Conservation (phyloP, 306 rosid species). For the Pterocarpus santalinus region DNA sequence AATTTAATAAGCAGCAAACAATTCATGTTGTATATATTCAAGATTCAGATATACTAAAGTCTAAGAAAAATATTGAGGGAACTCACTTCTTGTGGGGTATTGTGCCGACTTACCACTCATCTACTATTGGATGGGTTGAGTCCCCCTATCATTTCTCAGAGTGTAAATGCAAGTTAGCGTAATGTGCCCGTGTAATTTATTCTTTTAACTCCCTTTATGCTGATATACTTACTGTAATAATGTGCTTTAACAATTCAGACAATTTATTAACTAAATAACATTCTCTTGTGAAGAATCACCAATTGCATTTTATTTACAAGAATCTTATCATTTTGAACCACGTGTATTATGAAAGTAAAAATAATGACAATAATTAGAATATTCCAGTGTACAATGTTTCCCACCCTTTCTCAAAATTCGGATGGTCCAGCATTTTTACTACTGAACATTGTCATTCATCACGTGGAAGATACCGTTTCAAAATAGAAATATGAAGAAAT, state of each 20-base stretch:
- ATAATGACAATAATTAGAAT: not conserved
- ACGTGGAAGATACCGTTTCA: slow-evolving; percentile 22
- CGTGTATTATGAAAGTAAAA: too few relatives aligned
- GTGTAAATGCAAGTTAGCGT: not conserved
- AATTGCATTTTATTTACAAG: too few relatives aligned
- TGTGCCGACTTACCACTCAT: too few relatives aligned
- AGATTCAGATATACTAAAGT: not conserved
- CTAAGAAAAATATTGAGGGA: too few relatives aligned
- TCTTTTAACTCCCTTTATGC: not conserved
- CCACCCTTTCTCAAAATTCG: not conserved
- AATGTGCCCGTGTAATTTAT: not conserved
- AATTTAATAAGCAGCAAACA: not conserved
- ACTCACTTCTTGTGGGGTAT: too few relatives aligned
- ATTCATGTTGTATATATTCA: slow-evolving; percentile 25
- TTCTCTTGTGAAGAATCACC: not conserved
- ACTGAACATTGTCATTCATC: slow-evolving; percentile 33
- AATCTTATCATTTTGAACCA: too few relatives aligned
- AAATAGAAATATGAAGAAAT: slow-evolving; percentile 28
- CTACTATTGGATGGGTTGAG: too few relatives aligned
- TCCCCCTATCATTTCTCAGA: too few relatives aligned
- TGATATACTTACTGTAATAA: not conserved
- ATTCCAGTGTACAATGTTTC: not conserved
- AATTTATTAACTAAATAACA: not conserved
- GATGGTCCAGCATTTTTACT: not conserved
- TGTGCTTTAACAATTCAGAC: not conserved